Percentiles rank a stretch among this genome's conserved stretches.
These are phyloP conservation scores for Neospora caninum DNA, from an alignment of 169 alveolate species.

Conservation along the genomic window DNA sequence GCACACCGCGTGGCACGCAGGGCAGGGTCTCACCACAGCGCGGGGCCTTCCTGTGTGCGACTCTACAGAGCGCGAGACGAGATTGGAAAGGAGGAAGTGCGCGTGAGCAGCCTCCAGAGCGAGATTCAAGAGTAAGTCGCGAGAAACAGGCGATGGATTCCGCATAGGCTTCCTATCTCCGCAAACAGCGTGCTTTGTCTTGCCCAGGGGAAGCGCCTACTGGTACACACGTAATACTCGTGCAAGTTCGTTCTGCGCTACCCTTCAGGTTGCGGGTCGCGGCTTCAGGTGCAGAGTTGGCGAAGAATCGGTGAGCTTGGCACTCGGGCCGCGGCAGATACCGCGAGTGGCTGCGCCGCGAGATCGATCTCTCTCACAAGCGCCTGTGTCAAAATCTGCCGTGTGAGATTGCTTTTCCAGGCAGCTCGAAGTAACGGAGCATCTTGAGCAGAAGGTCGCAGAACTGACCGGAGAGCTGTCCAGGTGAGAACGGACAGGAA, in stretches of 20 bases:
- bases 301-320: background rate
- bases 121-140: background rate
- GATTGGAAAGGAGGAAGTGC: background rate
- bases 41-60: background rate
- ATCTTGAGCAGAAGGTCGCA: background rate
- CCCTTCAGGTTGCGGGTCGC: background rate
- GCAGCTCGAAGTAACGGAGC: background rate
- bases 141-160: background rate
- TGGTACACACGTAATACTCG: background rate
- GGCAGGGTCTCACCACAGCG: too few species aligned
- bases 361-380: background rate
- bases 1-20: too few species aligned
- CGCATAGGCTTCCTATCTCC: background rate
- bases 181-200: background rate
- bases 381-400: background rate
- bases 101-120: background rate
- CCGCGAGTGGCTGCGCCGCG: background rate
- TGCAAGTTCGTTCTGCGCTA: background rate
- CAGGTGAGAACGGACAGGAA: background rate
- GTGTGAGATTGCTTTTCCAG: background rate
- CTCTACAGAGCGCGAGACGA: background rate
- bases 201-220: too few species aligned
- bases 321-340: background rate
- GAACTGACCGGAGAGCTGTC: constrained; percentile 21
- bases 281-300: background rate